Percentiles rank a stretch among this genome's conserved stretches.
Conservation (phyloP, 176 grass and related monocot genomes). For the Zea mays region DNA sequence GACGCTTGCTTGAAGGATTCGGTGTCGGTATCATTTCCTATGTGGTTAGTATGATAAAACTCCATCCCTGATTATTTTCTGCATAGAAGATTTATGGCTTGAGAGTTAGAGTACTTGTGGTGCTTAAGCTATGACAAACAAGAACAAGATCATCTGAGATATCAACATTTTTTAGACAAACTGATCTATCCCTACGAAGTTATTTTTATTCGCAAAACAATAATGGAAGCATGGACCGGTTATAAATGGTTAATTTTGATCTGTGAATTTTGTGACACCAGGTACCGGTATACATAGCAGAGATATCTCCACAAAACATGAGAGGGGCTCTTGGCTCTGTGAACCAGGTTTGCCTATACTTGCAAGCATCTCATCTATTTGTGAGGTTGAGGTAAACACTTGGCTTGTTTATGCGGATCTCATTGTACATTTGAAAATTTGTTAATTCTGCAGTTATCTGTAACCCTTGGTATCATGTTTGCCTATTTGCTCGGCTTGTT, state of each 20-base stretch:
- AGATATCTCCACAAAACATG: slow-evolving; percentile 82
- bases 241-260: background rate
- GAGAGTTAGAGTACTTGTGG: background rate
- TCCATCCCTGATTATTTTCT: slow-evolving; percentile 4
- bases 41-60: slow-evolving; percentile 43
- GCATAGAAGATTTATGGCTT: background rate
- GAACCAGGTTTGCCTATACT: slow-evolving; percentile 64
- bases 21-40: slow-evolving; percentile 93
- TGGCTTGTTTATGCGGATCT: slow-evolving; percentile 5
- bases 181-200: background rate
- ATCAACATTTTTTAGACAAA: background rate
- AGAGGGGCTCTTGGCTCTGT: slow-evolving; percentile 84
- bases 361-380: background rate
- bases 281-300: slow-evolving; percentile 93
- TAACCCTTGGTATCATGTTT: slow-evolving; percentile 86
- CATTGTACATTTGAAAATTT: background rate
- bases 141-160: background rate
- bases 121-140: background rate
- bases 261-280: slow-evolving; percentile 33
- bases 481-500: slow-evolving; percentile 89
- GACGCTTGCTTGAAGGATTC: slow-evolving; percentile 82
- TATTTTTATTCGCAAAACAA: background rate
- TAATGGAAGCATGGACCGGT: background rate
- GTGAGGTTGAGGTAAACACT: background rate
- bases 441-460: slow-evolving; percentile 54